Percentiles rank a stretch among this genome's conserved stretches.
Conservation (phyloP, 2,329 filamentous ascomycete species). For the Fusarium denticulatum region DNA sequence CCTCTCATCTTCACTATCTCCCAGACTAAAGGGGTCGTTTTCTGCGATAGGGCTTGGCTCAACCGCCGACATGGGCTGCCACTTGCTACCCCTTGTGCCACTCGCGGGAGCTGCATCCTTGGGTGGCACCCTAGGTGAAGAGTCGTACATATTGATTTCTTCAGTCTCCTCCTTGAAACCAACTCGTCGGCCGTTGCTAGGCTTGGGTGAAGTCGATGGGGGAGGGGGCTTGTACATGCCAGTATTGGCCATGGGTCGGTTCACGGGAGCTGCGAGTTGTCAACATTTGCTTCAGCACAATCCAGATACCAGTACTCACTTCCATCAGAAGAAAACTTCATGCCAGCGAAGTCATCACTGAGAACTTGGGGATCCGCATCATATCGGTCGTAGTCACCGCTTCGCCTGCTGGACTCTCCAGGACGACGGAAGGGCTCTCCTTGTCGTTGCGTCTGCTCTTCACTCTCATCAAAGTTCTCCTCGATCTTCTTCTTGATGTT, state of each 20-base stretch:
- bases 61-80: slow-evolving; percentile 90
- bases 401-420: slow-evolving; percentile 73
- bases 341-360: slow-evolving; percentile 85
- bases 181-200: slow-evolving; percentile 61
- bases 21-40: slow-evolving; percentile 95
- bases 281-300: slow-evolving; percentile 12
- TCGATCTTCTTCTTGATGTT: slow-evolving; percentile 94
- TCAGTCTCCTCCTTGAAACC: slow-evolving; percentile 73
- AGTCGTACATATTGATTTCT: slow-evolving; percentile 81
- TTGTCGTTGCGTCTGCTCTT: slow-evolving; percentile 52
- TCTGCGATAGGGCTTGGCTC: slow-evolving; percentile 84
- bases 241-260: slow-evolving; percentile 76
- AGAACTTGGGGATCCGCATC: slow-evolving; percentile 93
- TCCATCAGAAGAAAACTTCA: slow-evolving; percentile 70
- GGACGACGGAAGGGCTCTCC: slow-evolving; percentile 58
- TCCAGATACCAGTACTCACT: slow-evolving; percentile 57
- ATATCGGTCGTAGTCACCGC: slow-evolving; percentile 89
- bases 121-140: slow-evolving; percentile 65
- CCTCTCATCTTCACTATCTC: slow-evolving; percentile 95
- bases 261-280: slow-evolving; percentile 49
- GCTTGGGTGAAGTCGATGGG: slow-evolving; percentile 61
- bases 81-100: slow-evolving; percentile 85
- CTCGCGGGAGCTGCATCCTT: slow-evolving; percentile 59
- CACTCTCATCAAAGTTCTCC: slow-evolving; percentile 81
- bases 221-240: slow-evolving; percentile 80